These are phyloP conservation scores for Alliaria petiolata DNA, from an alignment of 345 rosid genomes.

Conservation along the genomic window DNA sequence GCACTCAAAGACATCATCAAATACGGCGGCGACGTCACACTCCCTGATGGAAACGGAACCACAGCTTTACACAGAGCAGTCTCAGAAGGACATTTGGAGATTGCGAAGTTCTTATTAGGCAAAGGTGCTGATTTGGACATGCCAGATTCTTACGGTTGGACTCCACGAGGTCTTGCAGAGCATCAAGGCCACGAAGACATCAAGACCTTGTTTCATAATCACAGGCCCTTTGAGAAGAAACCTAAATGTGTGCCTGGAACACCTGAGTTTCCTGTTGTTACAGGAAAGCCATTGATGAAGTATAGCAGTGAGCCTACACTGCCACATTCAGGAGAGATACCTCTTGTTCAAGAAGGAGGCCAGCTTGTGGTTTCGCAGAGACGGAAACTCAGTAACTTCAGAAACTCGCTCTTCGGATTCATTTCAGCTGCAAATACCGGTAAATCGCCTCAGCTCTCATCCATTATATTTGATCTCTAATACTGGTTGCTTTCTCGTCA, in stretches of 20 bases:
- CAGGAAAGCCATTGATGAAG: slow-evolving; percentile 45
- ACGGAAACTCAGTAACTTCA: slow-evolving; percentile 44
- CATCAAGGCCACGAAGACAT: slow-evolving; percentile 86
- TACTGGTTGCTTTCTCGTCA: background rate
- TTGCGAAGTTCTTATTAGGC: slow-evolving; percentile 57
- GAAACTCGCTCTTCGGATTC: slow-evolving; percentile 72
- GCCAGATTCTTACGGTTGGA: slow-evolving; percentile 70
- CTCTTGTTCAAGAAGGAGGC: slow-evolving; percentile 36
- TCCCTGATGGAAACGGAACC: slow-evolving; percentile 42
- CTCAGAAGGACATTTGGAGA: slow-evolving; percentile 56
- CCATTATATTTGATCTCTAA: background rate
- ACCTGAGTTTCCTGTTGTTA: slow-evolving; percentile 2
- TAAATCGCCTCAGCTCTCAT: background rate
- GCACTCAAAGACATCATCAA: slow-evolving; percentile 48
- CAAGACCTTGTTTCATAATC: slow-evolving; percentile 36
- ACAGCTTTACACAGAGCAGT: slow-evolving; percentile 73
- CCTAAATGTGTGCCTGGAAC: background rate
- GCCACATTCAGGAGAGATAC: slow-evolving; percentile 45
- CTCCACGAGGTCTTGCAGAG: slow-evolving; percentile 62
- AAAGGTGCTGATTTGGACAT: slow-evolving; percentile 58
- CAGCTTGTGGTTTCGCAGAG: slow-evolving; percentile 35
- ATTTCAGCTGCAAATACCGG: slow-evolving; percentile 67
- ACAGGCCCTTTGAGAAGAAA: slow-evolving; percentile 23
- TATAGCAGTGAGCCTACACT: slow-evolving; percentile 60
- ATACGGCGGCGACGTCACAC: slow-evolving; percentile 63